These are phyloP conservation scores for Globisporangium okanoganense DNA, from an alignment of 352 stramenopile genomes.

Conservation along the genomic window DNA sequence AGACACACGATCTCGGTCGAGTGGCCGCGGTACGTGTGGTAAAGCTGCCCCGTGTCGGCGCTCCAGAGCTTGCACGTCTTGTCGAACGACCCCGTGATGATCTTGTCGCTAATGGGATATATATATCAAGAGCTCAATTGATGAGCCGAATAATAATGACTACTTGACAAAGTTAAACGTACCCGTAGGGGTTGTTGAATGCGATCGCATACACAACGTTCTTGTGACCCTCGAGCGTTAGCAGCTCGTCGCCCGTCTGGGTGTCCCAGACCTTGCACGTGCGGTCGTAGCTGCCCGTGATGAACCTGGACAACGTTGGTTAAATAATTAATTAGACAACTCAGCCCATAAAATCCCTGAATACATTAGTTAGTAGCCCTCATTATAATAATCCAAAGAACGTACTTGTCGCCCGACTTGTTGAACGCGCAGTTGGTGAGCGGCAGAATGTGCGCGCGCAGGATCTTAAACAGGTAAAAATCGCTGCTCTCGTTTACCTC, in stretches of 20 bases:
- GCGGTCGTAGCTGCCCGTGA: constrained; percentile 94
- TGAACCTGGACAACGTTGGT: constrained; percentile 63
- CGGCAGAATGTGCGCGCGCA: constrained; percentile 93
- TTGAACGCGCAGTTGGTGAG: constrained; percentile 97
- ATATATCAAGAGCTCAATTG: constrained; percentile 10
- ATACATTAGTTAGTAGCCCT: neutral
- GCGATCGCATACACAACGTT: constrained; percentile 97
- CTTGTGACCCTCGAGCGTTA: constrained; percentile 93
- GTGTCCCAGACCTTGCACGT: constrained; percentile 97
- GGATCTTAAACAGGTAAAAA: constrained; percentile 97
- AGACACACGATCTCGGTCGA: constrained; percentile 96
- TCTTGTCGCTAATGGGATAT: constrained; percentile 83
- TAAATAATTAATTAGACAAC: too few relatives aligned
- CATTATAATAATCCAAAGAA: too few relatives aligned
- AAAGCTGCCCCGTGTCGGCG: constrained; percentile 90
- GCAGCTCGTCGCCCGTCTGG: constrained; percentile 90
- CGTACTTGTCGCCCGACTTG: constrained; percentile 93
- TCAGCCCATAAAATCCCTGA: neutral
- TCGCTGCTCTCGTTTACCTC: constrained; percentile 93
- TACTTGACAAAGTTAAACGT: constrained; percentile 4
- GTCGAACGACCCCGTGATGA: constrained; percentile 95
- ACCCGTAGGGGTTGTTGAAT: constrained; percentile 97
- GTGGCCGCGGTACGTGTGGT: constrained; percentile 94
- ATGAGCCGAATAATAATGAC: neutral
- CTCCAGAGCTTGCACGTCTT: constrained; percentile 97